These are phyloP conservation scores for Zygoascus hellenicus DNA, from an alignment of 1,139 yeast genomes.

Conservation along the genomic window DNA sequence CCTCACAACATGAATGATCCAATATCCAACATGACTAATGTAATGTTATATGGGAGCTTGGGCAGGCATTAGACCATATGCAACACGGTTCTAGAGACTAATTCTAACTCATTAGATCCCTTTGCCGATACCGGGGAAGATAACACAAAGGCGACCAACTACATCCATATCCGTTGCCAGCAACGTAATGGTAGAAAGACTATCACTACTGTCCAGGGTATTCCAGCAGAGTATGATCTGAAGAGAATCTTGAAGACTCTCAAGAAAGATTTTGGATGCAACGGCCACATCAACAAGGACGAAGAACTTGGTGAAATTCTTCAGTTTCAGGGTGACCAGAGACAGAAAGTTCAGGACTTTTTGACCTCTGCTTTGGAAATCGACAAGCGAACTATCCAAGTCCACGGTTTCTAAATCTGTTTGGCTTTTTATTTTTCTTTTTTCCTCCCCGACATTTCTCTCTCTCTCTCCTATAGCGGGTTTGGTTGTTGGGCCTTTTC, in stretches of 20 bases:
- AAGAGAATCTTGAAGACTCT: slow-evolving; percentile 90
- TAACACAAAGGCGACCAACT: slow-evolving; percentile 92
- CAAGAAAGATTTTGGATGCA: slow-evolving; percentile 98
- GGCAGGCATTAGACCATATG: background rate
- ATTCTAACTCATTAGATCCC: slow-evolving; percentile 52
- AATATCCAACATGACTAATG: background rate
- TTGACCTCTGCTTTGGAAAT: slow-evolving; percentile 80
- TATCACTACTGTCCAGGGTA: slow-evolving; percentile 96
- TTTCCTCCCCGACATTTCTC: background rate
- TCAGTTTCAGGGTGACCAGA: slow-evolving; percentile 98
- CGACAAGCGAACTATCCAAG: slow-evolving; percentile 94
- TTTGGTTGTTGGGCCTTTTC: no score
- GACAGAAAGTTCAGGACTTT: slow-evolving; percentile 93
- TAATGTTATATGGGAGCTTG: background rate
- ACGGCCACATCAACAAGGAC: slow-evolving; percentile 96
- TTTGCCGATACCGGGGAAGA: slow-evolving; percentile 99
- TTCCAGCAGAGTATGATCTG: slow-evolving; percentile 90
- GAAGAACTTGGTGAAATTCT: slow-evolving; percentile 95
- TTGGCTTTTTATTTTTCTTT: background rate
- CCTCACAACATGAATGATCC: background rate
- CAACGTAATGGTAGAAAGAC: slow-evolving; percentile 99
- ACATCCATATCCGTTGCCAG: slow-evolving; percentile 97
- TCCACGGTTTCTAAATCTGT: slow-evolving; percentile 78
- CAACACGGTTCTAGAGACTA: no score
- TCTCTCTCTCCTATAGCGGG: no score